These are phyloP conservation scores for Lasiosphaeriaceae sp. DNA, from an alignment of 495 filamentous ascomycete species.

Conservation along the genomic window DNA sequence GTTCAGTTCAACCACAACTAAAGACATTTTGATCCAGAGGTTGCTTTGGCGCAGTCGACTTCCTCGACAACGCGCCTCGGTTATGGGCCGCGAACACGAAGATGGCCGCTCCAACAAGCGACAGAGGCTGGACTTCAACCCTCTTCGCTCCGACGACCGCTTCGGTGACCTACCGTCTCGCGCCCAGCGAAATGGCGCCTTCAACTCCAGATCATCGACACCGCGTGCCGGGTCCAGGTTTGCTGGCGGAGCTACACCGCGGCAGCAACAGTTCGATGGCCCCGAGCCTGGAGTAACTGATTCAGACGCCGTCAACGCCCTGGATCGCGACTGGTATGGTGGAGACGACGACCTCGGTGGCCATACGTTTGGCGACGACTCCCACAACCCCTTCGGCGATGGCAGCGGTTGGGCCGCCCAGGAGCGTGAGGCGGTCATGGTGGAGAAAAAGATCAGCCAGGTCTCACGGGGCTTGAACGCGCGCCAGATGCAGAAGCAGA, in stretches of 20 bases:
- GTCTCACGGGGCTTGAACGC: slow-evolving; percentile 55
- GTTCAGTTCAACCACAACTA: too few species aligned
- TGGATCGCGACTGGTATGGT: slow-evolving; percentile 87
- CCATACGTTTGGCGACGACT: slow-evolving; percentile 75
- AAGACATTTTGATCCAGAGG: neutral
- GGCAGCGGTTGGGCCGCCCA: slow-evolving; percentile 63
- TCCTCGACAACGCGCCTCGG: neutral
- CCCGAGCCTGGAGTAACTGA: slow-evolving; percentile 46
- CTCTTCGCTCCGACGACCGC: slow-evolving; percentile 51
- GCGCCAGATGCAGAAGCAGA: slow-evolving; percentile 77
- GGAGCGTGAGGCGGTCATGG: slow-evolving; percentile 65
- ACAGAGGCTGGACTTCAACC: slow-evolving; percentile 58
- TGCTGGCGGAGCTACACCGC: slow-evolving; percentile 43
- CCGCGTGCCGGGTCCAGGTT: slow-evolving; percentile 40
- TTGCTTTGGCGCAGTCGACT: slow-evolving; percentile 1
- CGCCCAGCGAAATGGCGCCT: slow-evolving; percentile 24
- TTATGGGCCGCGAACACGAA: slow-evolving; percentile 36
- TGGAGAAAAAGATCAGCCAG: slow-evolving; percentile 70
- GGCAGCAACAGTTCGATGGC: slow-evolving; percentile 50
- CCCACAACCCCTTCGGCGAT: slow-evolving; percentile 46
- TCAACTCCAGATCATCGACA: slow-evolving; percentile 44
- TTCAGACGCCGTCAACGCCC: slow-evolving; percentile 50
- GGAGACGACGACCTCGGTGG: slow-evolving; percentile 67
- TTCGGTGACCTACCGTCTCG: slow-evolving; percentile 55
- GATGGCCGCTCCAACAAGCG: slow-evolving; percentile 56